phyloP scores from a whole-genome alignment of 73 alveolate genomes.

The Diophrys sp. region DNA sequence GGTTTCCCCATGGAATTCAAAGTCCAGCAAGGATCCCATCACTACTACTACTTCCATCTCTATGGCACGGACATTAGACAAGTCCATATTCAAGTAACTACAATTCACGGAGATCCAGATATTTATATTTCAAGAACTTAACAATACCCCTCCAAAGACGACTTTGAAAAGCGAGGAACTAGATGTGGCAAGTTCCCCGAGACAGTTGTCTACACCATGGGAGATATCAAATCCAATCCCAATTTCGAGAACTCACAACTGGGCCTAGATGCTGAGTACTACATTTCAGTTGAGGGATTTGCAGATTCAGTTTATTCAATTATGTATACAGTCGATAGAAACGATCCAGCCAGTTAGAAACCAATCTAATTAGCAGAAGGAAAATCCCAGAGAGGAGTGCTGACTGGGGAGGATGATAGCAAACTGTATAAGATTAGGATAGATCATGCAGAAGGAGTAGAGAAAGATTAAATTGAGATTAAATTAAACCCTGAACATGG shows the following conservation, averaged over 20 bases:
- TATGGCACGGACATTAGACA: background rate
- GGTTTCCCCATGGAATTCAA: slow-evolving; percentile 6
- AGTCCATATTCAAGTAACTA: slow-evolving; percentile 15
- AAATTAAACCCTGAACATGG: background rate
- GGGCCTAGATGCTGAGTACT: slow-evolving; percentile 30
- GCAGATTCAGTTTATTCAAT: slow-evolving; percentile 25
- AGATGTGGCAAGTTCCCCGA: slow-evolving; percentile 27
- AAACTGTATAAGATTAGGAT: slow-evolving; percentile 3
- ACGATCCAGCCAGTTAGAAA: slow-evolving; percentile 4
- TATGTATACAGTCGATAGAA: slow-evolving; percentile 18
- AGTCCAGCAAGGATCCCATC: background rate
- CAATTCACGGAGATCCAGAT: slow-evolving; percentile 48
- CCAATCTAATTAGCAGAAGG: slow-evolving; percentile 6
- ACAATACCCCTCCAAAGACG: slow-evolving; percentile 5
- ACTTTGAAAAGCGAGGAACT: slow-evolving; percentile 13
- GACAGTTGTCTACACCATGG: background rate
- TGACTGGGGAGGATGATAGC: background rate
- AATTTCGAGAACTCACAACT: background rate
- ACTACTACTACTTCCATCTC: slow-evolving; percentile 15
- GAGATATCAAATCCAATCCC: background rate
- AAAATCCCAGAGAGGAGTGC: slow-evolving; percentile 6
- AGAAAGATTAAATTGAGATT: background rate
- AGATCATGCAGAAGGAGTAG: background rate
- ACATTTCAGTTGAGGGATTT: slow-evolving; percentile 45
- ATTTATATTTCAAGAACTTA: slow-evolving; percentile 15